Conservation (phyloP, 331 rosid genomes). For the Acacia pycnantha region DNA sequence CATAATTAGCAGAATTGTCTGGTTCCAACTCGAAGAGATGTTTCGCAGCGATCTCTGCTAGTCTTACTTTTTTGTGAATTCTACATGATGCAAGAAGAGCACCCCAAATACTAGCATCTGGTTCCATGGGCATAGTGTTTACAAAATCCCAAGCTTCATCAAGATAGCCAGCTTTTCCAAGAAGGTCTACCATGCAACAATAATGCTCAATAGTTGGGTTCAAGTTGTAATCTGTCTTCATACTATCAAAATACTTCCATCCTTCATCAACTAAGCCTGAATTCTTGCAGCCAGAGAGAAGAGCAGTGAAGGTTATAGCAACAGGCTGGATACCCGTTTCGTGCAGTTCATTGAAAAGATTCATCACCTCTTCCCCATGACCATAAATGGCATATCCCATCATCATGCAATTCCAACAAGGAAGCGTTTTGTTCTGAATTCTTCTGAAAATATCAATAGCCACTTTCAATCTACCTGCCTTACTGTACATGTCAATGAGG, state of each 20-base stretch:
- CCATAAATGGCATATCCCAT: slow-evolving; percentile 68
- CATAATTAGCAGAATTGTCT: slow-evolving; percentile 54
- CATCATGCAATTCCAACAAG: slow-evolving; percentile 85
- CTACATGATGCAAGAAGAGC: slow-evolving; percentile 58
- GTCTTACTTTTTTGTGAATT: slow-evolving; percentile 44
- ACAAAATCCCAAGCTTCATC: slow-evolving; percentile 75
- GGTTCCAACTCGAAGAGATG: slow-evolving; percentile 65
- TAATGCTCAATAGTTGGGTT: slow-evolving; percentile 68
- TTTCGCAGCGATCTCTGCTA: slow-evolving; percentile 60
- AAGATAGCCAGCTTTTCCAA: slow-evolving; percentile 70
- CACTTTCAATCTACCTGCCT: slow-evolving; percentile 57
- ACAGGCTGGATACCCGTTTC: slow-evolving; percentile 48
- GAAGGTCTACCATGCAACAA: slow-evolving; percentile 81
- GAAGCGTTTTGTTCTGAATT: slow-evolving; percentile 52
- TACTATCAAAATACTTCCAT: slow-evolving; percentile 67
- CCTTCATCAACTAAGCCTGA: slow-evolving; percentile 64
- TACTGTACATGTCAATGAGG: slow-evolving; percentile 58
- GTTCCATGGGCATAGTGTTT: slow-evolving; percentile 51
- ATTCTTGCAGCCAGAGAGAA: slow-evolving; percentile 75
- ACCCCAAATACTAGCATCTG: slow-evolving; percentile 71
- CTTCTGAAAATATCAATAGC: slow-evolving; percentile 51
- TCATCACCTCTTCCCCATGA: slow-evolving; percentile 52
- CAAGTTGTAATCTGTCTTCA: slow-evolving; percentile 51
- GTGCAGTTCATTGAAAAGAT: slow-evolving; percentile 50
- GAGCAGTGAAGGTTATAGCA: slow-evolving; percentile 63